Evolutionary conservation across 306 rosid species (phyloP).

Genomic region (Urtica urens): DNA sequence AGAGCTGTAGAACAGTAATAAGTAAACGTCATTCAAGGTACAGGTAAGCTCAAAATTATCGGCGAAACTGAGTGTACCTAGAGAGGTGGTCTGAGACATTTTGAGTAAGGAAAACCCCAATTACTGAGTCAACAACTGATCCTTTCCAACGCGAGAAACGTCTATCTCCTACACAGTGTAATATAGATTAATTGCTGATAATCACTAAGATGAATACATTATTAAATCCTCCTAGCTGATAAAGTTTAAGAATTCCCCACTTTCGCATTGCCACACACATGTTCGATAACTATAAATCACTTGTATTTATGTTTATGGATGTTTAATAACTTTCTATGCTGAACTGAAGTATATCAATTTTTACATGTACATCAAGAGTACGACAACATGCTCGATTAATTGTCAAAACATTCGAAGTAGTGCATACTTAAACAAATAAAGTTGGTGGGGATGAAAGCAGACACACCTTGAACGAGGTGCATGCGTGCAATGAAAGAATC

Average conservation of each 20-base stretch:
- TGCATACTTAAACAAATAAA: background rate
- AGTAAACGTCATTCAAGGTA: conserved; percentile 14
- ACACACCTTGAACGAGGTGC: conserved; percentile 96
- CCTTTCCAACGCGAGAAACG: conserved; percentile 97
- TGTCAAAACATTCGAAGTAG: no score
- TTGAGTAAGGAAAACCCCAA: conserved; percentile 91
- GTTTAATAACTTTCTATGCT: no score
- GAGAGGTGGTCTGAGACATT: conserved; percentile 97
- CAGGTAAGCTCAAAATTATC: conserved; percentile 2
- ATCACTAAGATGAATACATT: no score
- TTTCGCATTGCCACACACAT: no score
- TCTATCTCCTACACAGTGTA: conserved; percentile 67
- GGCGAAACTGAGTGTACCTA: conserved; percentile 32
- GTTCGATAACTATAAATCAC: no score
- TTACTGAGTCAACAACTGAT: conserved; percentile 88
- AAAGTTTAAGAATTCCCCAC: no score
- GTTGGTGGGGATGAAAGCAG: conserved; percentile 17
- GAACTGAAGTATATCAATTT: no score
- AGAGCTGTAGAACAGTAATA: conserved; percentile 50
- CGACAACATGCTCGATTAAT: no score
- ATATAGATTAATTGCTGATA: conserved; percentile 5
- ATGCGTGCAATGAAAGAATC: conserved; percentile 87
- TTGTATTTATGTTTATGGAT: no score
- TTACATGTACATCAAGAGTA: no score
- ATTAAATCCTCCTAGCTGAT: no score